Evolutionary conservation across 495 filamentous ascomycete species (phyloP), one percentile per base, ranked within the genome.

Genomic region (Penicillium goetzii): DNA sequence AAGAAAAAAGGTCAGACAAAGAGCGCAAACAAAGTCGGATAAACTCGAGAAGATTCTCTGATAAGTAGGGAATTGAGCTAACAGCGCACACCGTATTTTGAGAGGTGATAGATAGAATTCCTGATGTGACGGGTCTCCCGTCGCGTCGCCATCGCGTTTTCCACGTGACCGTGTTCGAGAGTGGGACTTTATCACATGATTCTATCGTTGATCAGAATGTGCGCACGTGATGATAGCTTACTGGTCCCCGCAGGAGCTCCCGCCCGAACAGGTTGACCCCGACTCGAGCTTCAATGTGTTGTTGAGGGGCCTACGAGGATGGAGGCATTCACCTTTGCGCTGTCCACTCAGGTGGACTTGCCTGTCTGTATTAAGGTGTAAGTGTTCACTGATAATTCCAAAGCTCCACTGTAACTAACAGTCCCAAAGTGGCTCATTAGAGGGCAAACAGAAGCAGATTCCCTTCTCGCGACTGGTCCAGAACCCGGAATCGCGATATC

Each of bases 301-400:
- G 34, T 30, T 55, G 59, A 58, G 55, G 43, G 32, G 43, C 49
- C 41, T 32, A 52, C 43, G 34, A 71, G 38, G 56, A 97, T 97
- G 93, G 95, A 99, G 71, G 88, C 93, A 49, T 97, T 96, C 75
- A 93, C 92, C 1, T 98, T 98, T 80, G 93, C 92, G 51, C 89
- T 86, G 67, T 97, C 95, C 50, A 88, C 90, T 45, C 83, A 86
- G 71, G 83, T 97, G 60, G 82, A 92, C 67, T 85, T 91, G 62
- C 85, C 89, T 17, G 85, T 97, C 57, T 88, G 87, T 76, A 86
- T 98, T 61, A 92, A 91, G 78, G 92, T 97, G 92, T 91, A 75
- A 68, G 82, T 76, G 56, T 15, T 41, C 43, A 1, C 14, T 38
- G 62, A 60, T 21, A 14, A 58, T 5, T 21, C 32, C 26, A 36